Evolutionary conservation across 2,329 filamentous ascomycete species (phyloP), one percentile per base, ranked within the genome.

Genomic region (Cordyceps farinosa): DNA sequence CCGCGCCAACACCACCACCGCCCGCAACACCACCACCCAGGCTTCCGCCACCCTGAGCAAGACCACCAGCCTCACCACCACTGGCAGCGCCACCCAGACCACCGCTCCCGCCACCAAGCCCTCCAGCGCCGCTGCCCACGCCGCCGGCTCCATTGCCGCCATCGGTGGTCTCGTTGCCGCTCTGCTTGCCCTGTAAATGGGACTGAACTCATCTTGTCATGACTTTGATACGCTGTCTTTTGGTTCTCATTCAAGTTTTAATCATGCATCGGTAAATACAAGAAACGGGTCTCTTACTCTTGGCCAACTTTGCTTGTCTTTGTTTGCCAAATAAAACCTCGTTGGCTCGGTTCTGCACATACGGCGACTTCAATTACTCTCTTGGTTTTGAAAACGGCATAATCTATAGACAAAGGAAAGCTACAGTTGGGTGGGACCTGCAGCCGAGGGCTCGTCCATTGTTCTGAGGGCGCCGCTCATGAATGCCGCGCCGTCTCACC

Each of bases 121-220:
- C 64, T 62, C 65, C 48, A 67, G 61, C 63, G 71, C 66, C 63
- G 74, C 69, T 64, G 68, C 68, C 63, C 74, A 71, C 42, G 75
- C 71, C n/a, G 75, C 74, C 34, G 76, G 74, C 67, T 74, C 76
- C 44, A 56, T 79, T 57, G 76, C 75, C 64, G 66, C 78, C 30
- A 55, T 79, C 63, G 78, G 72, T 66, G 78, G 75, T 68, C 68
- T 80, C 32, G 74, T 75, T 65, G 71, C 77, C 65, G 78, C 78
- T 65, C 66, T 75, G 66, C 66, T 82, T 57, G 78, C 77, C 69
- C 72, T 81, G 72, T 82, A 78, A 79, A 70, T 54, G 67, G 69
- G 67, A 63, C 67, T 65, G 67, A 32, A 45, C 17, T 17, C 30
- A 36, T 36, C 29, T 17, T 47, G 38, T 55, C 52, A 50, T 11